phyloP scores from a whole-genome alignment of 1,139 yeast genomes.

The Tardiomyces digboiensis region DNA sequence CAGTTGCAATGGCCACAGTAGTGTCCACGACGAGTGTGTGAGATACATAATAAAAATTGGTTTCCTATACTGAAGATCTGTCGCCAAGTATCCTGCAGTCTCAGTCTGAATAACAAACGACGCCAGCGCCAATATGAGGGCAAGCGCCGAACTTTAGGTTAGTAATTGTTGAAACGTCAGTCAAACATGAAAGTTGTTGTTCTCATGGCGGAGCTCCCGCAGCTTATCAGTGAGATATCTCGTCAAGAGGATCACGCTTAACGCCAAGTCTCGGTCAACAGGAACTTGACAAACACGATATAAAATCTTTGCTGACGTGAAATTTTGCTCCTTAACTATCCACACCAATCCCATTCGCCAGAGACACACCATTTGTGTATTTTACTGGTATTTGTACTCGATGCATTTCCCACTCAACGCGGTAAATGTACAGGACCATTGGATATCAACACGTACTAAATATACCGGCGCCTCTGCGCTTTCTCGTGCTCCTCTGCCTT shows the following conservation, averaged over 20 bases:
- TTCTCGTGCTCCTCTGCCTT: neutral
- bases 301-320: too few species aligned
- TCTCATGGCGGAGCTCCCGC: neutral
- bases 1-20: conserved; percentile 66
- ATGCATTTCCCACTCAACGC: too few species aligned
- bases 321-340: too few species aligned
- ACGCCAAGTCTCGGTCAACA: too few species aligned
- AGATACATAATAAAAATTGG: conserved; percentile 59
- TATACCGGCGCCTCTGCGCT: neutral
- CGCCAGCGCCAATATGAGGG: conserved; percentile 51
- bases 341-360: too few species aligned
- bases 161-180: too few species aligned
- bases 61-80: conserved; percentile 46
- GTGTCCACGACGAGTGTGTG: conserved; percentile 77
- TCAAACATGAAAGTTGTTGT: neutral
- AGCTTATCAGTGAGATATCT: too few species aligned
- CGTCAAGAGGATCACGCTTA: too few species aligned
- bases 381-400: too few species aligned
- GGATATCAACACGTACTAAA: neutral
- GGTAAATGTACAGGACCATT: too few species aligned
- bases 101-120: conserved; percentile 77
- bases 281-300: too few species aligned
- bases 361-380: too few species aligned
- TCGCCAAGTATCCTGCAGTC: conserved; percentile 62
- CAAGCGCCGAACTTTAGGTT: conserved; percentile 22